Conservation (phyloP, 805 yeast genomes). For the Candida wancherniae region DNA sequence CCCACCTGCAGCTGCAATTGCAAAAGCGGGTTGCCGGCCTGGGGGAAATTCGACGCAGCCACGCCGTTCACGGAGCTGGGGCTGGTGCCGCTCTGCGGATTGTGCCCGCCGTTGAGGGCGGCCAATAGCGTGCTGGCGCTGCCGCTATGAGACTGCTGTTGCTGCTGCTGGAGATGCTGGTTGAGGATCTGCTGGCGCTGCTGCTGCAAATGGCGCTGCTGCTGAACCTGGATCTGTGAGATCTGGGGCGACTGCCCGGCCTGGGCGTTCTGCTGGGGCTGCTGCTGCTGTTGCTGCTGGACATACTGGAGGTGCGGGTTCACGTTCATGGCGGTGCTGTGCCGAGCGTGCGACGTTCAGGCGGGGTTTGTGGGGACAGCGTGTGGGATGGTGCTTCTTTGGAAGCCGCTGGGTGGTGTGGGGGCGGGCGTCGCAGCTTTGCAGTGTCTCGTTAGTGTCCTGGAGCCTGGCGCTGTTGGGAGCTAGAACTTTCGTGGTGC, state of each 20-base stretch:
- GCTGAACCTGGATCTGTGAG: constrained; percentile 28
- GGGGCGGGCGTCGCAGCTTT: too few relatives aligned
- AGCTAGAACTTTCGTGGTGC: constrained; percentile 10
- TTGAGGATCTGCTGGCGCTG: constrained; percentile 31
- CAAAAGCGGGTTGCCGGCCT: constrained; percentile 24
- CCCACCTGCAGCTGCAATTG: constrained; percentile 27
- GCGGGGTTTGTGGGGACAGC: not conserved
- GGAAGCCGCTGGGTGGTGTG: too few relatives aligned
- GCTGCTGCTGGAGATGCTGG: constrained; percentile 31
- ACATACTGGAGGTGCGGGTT: constrained; percentile 42
- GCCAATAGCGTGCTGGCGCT: constrained; percentile 34
- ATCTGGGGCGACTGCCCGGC: constrained; percentile 32
- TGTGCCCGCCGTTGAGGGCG: constrained; percentile 15
- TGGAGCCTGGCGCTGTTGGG: too few relatives aligned
- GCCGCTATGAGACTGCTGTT: constrained; percentile 17
- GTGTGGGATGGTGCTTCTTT: not conserved
- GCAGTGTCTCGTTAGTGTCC: too few relatives aligned
- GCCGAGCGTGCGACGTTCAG: not conserved
- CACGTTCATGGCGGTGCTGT: constrained; percentile 39
- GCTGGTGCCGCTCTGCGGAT: constrained; percentile 3
- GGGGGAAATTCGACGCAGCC: constrained; percentile 11
- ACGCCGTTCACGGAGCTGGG: constrained; percentile 6
- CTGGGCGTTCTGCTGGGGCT: constrained; percentile 19
- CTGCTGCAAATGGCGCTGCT: constrained; percentile 25
- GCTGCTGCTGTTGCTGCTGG: constrained; percentile 31